Percentiles rank a stretch among this genome's conserved stretches.
Conservation (phyloP, 1,284 basidiomycete species). For the Puccinia novopanici region DNA sequence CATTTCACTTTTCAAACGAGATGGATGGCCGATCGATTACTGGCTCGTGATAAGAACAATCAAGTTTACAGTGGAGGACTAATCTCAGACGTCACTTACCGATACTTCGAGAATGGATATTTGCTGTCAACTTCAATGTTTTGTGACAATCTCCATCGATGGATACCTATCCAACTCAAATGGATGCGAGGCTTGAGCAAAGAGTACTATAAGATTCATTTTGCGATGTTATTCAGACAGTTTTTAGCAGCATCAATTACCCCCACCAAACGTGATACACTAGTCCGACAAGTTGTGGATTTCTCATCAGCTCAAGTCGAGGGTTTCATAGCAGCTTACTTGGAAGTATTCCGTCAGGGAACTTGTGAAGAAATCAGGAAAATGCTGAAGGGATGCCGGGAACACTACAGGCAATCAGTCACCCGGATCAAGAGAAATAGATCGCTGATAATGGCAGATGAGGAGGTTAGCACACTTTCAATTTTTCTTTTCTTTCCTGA, state of each 20-base stretch:
- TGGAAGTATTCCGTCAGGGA: not conserved
- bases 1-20: slow-evolving; percentile 1
- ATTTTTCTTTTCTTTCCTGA: too few relatives aligned
- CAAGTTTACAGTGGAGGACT: not conserved
- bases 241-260: not conserved
- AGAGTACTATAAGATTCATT: not conserved
- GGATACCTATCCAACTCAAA: not conserved
- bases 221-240: not conserved
- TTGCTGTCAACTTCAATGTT: not conserved
- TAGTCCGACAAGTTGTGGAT: not conserved
- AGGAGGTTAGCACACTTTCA: not conserved
- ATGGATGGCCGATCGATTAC: not conserved
- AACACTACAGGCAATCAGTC: not conserved
- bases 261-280: not conserved
- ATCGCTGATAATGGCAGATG: not conserved
- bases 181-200: not conserved
- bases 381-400: not conserved
- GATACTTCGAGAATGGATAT: not conserved
- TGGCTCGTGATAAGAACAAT: not conserved
- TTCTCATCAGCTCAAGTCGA: not conserved
- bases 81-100: not conserved
- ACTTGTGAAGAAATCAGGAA: not conserved
- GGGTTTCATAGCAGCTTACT: not conserved
- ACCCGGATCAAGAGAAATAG: not conserved
- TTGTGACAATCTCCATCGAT: not conserved